Evolutionary conservation across 78 protist genomes (phyloP), one percentile per base, ranked within the genome.

Genomic region (Tieghemostelium lacteum): DNA sequence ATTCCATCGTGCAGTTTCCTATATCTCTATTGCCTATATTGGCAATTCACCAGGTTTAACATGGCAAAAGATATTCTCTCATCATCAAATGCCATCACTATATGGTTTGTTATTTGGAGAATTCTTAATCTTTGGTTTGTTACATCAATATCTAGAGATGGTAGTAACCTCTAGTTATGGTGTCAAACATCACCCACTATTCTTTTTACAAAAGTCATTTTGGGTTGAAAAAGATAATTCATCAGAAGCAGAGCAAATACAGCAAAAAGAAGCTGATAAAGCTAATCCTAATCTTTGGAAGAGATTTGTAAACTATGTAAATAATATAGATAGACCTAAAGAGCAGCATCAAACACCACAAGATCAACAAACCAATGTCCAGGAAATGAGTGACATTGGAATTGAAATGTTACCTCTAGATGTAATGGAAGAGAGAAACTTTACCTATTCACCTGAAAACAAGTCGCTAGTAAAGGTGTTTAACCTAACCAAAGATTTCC

Each of bases 71-170:
- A 57, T 72, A 2, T 72, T 72, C 33, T 34, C 17, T 1, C 78
- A 72, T 33, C 66, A 72, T 29, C 66, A 72, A 72, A 72, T 72
- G 67, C 78, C 78, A 72, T 31, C 78, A 55, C 65, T 72, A 10
- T 72, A 36, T 20, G 78, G 78, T 33, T 17, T 72, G 40, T 36
- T 72, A 31, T 36, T 72, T 31, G 78, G 65, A 20, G 78, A 72
- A 22, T 72, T 72, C 64, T 55, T 72, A 8, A 52, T 72, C 65
- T 72, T 34, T 36, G 64, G 54, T 4, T 22, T 72, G 39, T 36
- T 72, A 20, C 78, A 72, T 36, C 78, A 31, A 31, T 72, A 72
- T 42, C 17, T 72, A n/a, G 78, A 72, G 42, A 55, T 55, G 78
- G 78, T 72, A 19, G 26, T 72, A 10, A 61, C 78, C n/a, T 72